Base-by-base conservation (phyloP, 345 rosid species). In the Psidium friedrichsthalianum region DNA sequence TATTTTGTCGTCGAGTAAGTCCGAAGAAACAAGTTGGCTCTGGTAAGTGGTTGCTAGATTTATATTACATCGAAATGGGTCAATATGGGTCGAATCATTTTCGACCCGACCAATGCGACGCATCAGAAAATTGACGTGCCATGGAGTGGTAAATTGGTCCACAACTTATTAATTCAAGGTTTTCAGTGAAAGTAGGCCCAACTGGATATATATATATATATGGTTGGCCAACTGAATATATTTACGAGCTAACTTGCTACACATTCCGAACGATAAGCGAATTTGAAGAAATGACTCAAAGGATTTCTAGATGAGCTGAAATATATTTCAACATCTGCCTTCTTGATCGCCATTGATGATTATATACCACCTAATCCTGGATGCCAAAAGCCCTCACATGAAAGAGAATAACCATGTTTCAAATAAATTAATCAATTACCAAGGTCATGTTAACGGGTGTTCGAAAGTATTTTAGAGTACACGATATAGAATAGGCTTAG, bases 171-270 rank as follows among this genome's bases (percentile, higher is more conserved):
- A 2, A 0, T 1, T n/a, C n/a, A 58, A 58, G 29, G 1, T 58
- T 58, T 58, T 58, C 1, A 25, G 1, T 25, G 6, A 58, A 58
- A 0, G 0, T 59, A 0, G 29, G 5, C n/a, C 2, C 1, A 6
- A 27, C 0, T 59, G 3, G 0, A 59, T 59, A 59, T 47, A 47
- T 47, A 47, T 47, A 36, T 36, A n/a, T n/a, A n/a, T n/a, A n/a
- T 44, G 6, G 47, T 8, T 8, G 1, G 10, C 49, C 21, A 16
- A 53, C 8, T 54, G 8, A 0, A 29, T 61, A 61, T 61, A 15
- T 61, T 27, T 18, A 27, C 3, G 2, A 29, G 21, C 8, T 61
- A 0, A 49, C 51, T 49, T 49, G 11, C 40, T 8, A 15, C 1
- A 2, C 21, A 1, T 1, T 6, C 74, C 1, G 0, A 16, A 29